These are phyloP conservation scores for Syzygium malaccense DNA, from an alignment of 441 rosid species.

Conservation along the genomic window DNA sequence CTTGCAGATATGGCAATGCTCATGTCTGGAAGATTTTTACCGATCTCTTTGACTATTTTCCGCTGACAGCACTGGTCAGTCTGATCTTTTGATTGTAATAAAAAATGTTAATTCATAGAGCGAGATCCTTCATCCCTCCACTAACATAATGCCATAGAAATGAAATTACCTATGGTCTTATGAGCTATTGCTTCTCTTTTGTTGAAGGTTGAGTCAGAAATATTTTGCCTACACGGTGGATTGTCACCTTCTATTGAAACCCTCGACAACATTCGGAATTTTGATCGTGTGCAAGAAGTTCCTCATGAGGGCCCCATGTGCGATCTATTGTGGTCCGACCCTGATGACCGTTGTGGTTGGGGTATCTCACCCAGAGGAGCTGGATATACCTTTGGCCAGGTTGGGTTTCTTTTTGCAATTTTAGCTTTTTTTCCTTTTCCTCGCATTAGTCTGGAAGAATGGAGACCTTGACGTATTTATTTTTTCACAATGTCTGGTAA, in stretches of 20 bases:
- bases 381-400: slow-evolving; percentile 96
- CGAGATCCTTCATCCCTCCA: not conserved
- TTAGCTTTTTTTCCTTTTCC: not conserved
- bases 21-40: slow-evolving; percentile 92
- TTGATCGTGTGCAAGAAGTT: slow-evolving; percentile 96
- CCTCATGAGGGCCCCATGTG: slow-evolving; percentile 99
- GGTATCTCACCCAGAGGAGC: slow-evolving; percentile 98
- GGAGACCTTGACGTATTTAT: not conserved
- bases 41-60: slow-evolving; percentile 89
- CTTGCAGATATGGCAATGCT: slow-evolving; percentile 84
- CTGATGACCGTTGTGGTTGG: slow-evolving; percentile 98
- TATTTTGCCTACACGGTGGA: slow-evolving; percentile 95
- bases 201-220: slow-evolving; percentile 89
- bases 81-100: not conserved
- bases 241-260: slow-evolving; percentile 94
- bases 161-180: not conserved
- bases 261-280: slow-evolving; percentile 85
- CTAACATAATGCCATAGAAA: not conserved
- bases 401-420: slow-evolving; percentile 13
- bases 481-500: not conserved
- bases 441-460: not conserved
- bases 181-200: not conserved
- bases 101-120: not conserved
- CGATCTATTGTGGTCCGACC: slow-evolving; percentile 95
- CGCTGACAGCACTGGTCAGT: slow-evolving; percentile 93